A percentile compares a stretch with the other conserved stretches of the same genome.
These are phyloP conservation scores for Nymphaea colorata DNA, from an alignment of 164 flowering plant species.

Conservation along the genomic window DNA sequence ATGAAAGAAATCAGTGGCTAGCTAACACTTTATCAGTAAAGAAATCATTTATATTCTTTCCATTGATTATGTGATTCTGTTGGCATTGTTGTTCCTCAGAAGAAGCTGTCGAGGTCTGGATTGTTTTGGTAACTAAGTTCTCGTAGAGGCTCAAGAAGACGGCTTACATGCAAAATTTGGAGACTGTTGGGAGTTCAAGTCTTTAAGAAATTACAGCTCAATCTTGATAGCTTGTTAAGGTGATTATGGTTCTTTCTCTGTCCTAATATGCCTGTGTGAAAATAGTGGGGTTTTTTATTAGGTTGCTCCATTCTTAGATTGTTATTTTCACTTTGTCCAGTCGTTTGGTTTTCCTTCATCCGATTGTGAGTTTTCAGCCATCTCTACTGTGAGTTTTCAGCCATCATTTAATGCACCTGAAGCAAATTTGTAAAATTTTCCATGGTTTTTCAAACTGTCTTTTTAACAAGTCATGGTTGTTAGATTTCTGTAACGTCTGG, in stretches of 20 bases:
- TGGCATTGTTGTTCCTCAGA: not conserved
- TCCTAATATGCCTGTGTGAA: not conserved
- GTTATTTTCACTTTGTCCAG: not conserved
- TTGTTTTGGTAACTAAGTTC: conserved; percentile 79
- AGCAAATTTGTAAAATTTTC: not conserved
- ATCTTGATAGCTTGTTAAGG: conserved; percentile 97
- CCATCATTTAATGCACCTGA: not conserved
- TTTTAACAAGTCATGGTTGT: no score
- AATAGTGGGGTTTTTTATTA: not conserved
- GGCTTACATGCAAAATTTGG: conserved; percentile 77
- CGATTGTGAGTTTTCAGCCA: no score
- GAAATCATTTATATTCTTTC: not conserved
- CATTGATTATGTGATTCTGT: not conserved
- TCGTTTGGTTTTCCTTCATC: not conserved
- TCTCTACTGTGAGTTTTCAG: not conserved
- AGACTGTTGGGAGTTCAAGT: conserved; percentile 57
- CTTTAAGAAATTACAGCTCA: conserved; percentile 74
- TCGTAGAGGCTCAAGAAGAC: conserved; percentile 95
- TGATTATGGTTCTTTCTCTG: conserved; percentile 5
- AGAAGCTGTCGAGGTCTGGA: conserved; percentile 96
- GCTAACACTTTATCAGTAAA: no score
- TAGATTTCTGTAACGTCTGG: no score
- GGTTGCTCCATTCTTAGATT: not conserved
- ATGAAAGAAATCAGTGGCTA: no score
- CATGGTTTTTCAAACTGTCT: not conserved